phyloP scores from a whole-genome alignment of 2,329 filamentous ascomycete genomes.

The Aspergillus sp. region DNA sequence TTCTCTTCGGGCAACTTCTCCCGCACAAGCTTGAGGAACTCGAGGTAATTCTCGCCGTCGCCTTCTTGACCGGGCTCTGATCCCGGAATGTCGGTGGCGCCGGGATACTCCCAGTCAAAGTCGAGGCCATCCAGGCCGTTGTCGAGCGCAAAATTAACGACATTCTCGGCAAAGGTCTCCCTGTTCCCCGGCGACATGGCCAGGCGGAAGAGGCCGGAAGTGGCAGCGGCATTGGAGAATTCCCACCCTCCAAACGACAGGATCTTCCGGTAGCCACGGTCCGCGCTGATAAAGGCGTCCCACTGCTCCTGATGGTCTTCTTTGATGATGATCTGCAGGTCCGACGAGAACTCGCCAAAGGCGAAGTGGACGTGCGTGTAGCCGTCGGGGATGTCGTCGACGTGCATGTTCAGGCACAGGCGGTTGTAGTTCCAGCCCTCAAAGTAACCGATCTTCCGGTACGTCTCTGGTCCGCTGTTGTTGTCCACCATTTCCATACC shows the following conservation, averaged over 20 bases:
- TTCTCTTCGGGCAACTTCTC: constrained; percentile 15
- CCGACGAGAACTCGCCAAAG: constrained; percentile 25
- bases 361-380: constrained; percentile 40
- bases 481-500: constrained; percentile 36
- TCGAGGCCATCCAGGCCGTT: constrained; percentile 14
- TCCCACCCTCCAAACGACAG: constrained; percentile 48
- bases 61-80: constrained; percentile 28
- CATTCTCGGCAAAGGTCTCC: constrained; percentile 26
- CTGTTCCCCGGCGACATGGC: constrained; percentile 21
- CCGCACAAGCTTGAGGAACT: constrained; percentile 27
- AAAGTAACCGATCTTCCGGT: constrained; percentile 34
- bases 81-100: constrained; percentile 34
- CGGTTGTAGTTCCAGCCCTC: constrained; percentile 33
- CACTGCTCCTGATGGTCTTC: not conserved
- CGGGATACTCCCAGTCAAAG: constrained; percentile 17
- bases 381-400: constrained; percentile 4
- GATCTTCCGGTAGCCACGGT: constrained; percentile 20
- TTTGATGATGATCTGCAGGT: not conserved
- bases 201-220: constrained; percentile 40
- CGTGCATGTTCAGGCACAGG: constrained; percentile 30
- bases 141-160: constrained; percentile 23
- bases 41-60: constrained; percentile 35
- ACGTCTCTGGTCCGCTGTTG: constrained; percentile 15
- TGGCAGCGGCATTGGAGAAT: constrained; percentile 38
- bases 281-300: not conserved